Evolutionary conservation across 768 basidiomycete genomes (phyloP), one percentile per base, ranked within the genome.

Genomic region (Amyloporia xantha): DNA sequence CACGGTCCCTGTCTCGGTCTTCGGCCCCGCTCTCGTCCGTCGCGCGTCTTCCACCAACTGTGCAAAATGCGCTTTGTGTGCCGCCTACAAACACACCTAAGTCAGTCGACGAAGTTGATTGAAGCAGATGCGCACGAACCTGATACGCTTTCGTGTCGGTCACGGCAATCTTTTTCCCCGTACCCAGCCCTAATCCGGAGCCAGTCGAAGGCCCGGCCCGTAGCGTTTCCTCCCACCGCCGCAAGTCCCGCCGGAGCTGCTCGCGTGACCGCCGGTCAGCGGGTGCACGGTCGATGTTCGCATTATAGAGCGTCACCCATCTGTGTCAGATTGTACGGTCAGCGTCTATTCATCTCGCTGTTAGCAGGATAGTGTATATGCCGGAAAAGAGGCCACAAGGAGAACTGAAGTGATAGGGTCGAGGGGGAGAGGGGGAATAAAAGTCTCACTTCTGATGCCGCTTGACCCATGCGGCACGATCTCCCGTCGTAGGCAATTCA

Each of bases 261-360:
- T 60, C 51, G 47, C 69, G 61, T 15, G 68, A 69, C 58, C 76
- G 77, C 24, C 82, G 72, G 39, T 73, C 67, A 15, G 55, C 42
- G 1, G 54, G 44, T 17, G 71, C 71, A 54, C 75, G 76, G 65
- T 88, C 86, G 7, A 85, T 68, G 59, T 87, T 88, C 24, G 84
- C 78, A 52, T 88, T 88, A 55, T 74, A 81, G 36, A 82, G 60
- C 66, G 79, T 79, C 0, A 84, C 73, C 83, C 84, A 88, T 53
- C 85, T 86, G 46, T 15, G 15, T 2, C 2, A n/a, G 24, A 36
- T 20, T n/a, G n/a, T 3, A 19, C 33, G 4, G 47, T 25, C 12
- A 30, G 33, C 19, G 4, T 11, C 41, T 17, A 6, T n/a, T n/a
- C n/a, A n/a, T n/a, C n/a, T n/a, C n/a, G n/a, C n/a, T n/a, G n/a